Percentiles rank a stretch among this genome's conserved stretches.
These are phyloP conservation scores for Coprinopsis marcescibilis DNA, from an alignment of 768 basidiomycete species.

Conservation along the genomic window DNA sequence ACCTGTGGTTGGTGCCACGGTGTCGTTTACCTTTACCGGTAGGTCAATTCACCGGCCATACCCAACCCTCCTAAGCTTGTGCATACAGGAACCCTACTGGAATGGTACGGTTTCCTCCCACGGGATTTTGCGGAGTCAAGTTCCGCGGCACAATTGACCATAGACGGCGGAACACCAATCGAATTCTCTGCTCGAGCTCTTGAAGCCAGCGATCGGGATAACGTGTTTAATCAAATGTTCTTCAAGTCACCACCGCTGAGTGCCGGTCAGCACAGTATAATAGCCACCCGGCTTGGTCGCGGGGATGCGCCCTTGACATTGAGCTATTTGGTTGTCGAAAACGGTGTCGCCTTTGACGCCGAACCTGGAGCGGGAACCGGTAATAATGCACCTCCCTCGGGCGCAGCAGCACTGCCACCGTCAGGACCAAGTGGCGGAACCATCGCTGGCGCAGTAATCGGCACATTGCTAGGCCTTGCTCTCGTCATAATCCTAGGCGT, in stretches of 20 bases:
- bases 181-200: neutral
- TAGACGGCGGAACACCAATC: neutral
- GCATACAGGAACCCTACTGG: neutral
- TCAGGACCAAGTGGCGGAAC: neutral
- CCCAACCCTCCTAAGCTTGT: neutral
- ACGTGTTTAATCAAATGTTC: neutral
- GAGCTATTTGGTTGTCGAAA: neutral
- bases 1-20: neutral
- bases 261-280: neutral
- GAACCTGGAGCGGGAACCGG: neutral
- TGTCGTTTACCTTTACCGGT: neutral
- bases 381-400: neutral
- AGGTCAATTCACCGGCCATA: neutral
- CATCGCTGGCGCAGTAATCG: slow-evolving; percentile 2
- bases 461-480: neutral
- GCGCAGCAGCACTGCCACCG: neutral
- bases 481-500: neutral
- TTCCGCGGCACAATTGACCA: neutral
- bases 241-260: neutral
- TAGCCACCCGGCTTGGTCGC: neutral
- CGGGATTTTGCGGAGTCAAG: neutral
- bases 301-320: neutral
- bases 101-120: slow-evolving; percentile 2
- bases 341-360: neutral
- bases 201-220: neutral